Evolutionary conservation across 768 basidiomycete species (phyloP).

Genomic region (Hericium rajendrae): DNA sequence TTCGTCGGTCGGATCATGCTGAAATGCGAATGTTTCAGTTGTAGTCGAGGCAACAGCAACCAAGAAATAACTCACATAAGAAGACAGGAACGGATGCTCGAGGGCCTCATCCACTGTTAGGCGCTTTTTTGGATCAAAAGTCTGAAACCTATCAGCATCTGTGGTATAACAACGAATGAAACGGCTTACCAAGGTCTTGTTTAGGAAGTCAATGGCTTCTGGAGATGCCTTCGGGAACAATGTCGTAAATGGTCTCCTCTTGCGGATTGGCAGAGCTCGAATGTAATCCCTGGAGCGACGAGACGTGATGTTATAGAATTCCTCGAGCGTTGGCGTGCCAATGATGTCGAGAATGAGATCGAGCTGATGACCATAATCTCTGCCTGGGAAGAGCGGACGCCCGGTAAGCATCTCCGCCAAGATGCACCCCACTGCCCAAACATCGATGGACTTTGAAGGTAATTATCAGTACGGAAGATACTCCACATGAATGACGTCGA

Average conservation of each 20-base stretch:
- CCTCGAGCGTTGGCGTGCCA: constrained; percentile 81
- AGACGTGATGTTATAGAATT: constrained; percentile 85
- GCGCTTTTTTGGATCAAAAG: constrained; percentile 84
- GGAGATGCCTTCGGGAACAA: constrained; percentile 72
- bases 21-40: constrained; percentile 5
- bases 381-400: constrained; percentile 80
- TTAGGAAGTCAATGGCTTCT: constrained; percentile 63
- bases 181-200: constrained; percentile 51
- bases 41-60: not conserved
- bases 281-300: constrained; percentile 82
- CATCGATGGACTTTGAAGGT: constrained; percentile 46
- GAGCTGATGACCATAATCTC: constrained; percentile 82
- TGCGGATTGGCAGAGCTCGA: constrained; percentile 76
- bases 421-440: constrained; percentile 70
- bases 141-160: constrained; percentile 27
- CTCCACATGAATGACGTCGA: not conserved
- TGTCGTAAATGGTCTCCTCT: constrained; percentile 56
- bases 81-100: constrained; percentile 70
- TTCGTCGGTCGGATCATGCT: constrained; percentile 89
- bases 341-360: constrained; percentile 84
- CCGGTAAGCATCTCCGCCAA: constrained; percentile 76
- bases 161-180: not conserved
- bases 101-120: constrained; percentile 77
- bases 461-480: not conserved
- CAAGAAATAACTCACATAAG: constrained; percentile 46